Evolutionary conservation across 345 rosid species (phyloP).

Genomic region (Salix dunnii): DNA sequence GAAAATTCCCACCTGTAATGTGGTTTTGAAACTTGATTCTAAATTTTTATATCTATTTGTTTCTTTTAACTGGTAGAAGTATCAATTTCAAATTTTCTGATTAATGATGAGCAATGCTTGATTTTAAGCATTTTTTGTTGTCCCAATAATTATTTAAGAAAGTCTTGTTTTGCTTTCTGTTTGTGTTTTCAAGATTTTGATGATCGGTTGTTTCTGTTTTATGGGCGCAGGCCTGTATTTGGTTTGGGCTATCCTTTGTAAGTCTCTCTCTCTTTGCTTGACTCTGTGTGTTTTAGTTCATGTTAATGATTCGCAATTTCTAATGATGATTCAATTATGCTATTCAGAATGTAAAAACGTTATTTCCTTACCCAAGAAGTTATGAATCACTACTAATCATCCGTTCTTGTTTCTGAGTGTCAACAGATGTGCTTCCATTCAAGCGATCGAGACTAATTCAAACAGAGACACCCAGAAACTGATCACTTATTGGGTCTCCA

Average conservation of each 20-base stretch:
- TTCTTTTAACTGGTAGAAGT: background rate
- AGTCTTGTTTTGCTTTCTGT: background rate
- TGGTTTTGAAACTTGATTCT: background rate
- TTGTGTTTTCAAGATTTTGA: background rate
- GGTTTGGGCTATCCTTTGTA: slow-evolving; percentile 39
- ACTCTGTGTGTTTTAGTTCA: background rate
- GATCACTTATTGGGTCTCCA: slow-evolving; percentile 34
- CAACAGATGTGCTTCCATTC: slow-evolving; percentile 32
- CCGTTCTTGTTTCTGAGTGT: background rate
- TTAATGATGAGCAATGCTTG: background rate
- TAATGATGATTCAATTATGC: background rate
- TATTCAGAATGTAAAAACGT: background rate
- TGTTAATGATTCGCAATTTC: background rate
- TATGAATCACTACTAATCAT: background rate
- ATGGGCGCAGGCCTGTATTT: slow-evolving; percentile 31
- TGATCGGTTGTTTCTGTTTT: background rate
- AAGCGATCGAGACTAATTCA: slow-evolving; percentile 33
- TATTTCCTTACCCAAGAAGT: background rate
- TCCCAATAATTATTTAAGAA: background rate
- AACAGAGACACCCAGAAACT: slow-evolving; percentile 25
- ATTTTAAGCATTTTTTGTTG: background rate
- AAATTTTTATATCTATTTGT: background rate
- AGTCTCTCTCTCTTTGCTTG: slow-evolving; percentile 1
- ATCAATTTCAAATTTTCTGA: background rate
- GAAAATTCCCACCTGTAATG: background rate